Conservation (phyloP, 352 stramenopile species). For the Globisporangium camurandrum region DNA sequence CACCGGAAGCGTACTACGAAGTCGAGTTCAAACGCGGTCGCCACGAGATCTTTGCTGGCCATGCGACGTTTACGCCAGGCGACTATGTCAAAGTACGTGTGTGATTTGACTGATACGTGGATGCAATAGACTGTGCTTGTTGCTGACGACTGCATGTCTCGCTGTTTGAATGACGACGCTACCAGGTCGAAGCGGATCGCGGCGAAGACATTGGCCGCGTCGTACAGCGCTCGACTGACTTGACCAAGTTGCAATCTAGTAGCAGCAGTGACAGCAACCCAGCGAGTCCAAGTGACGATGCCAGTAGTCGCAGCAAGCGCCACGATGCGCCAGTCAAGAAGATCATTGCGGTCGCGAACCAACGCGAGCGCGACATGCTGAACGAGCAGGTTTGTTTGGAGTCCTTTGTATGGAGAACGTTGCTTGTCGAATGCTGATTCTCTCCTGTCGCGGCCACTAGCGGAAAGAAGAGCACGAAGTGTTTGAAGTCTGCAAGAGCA, state of each 20-base stretch:
- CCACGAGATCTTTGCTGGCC: constrained; percentile 86
- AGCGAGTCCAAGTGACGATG: constrained; percentile 25
- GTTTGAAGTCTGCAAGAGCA: constrained; percentile 94
- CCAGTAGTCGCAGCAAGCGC: constrained; percentile 43
- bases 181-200: constrained; percentile 95
- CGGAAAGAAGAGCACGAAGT: constrained; percentile 94
- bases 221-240: constrained; percentile 80
- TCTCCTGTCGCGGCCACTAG: constrained; percentile 24
- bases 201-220: constrained; percentile 95
- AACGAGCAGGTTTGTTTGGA: constrained; percentile 49
- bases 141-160: not conserved
- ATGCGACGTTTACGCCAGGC: constrained; percentile 82
- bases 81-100: constrained; percentile 88
- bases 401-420: not conserved
- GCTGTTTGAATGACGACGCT: not conserved
- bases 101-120: not conserved
- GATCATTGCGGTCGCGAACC: constrained; percentile 89
- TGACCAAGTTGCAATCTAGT: constrained; percentile 68
- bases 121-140: not conserved
- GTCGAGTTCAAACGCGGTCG: constrained; percentile 95
- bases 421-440: not conserved
- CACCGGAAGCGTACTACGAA: constrained; percentile 86
- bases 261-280: constrained; percentile 17
- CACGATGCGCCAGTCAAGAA: constrained; percentile 82
- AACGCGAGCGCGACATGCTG: constrained; percentile 90